Base-by-base conservation (phyloP, 1,284 basidiomycete genomes). In the Kwoniella shivajii region DNA sequence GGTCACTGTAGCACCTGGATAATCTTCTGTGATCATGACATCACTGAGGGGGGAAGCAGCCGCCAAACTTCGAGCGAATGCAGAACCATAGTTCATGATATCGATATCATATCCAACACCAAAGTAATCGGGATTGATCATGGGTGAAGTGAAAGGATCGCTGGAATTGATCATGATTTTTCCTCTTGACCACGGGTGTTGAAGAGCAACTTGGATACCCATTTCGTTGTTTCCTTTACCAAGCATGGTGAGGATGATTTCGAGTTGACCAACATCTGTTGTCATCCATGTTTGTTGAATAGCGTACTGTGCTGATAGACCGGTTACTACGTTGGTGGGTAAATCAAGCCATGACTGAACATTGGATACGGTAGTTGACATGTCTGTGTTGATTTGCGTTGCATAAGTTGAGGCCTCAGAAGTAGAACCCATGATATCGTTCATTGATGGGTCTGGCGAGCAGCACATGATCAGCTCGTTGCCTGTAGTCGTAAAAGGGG, bases 361-460 rank as follows among this genome's bases (percentile, higher is more conserved):
- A 71, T 90, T 87, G 46, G 84, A 81, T n/a, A 90, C 86, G 64
- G 87, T 85, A 66, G 85, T 84, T 60, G 82, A 81, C 11, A 86
- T 78, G 30, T 85, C 87, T 54, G 88, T 73, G 39, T 57, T 50
- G 24, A 91, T 82, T 14, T 84, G 86, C 66, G 54, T 39, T 26
- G 72, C 71, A 50, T 68, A 71, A 18, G 54, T 50, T 6, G 64
- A 31, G n/a, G 68, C 61, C 16, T 53, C 59, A 18, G 50, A 6
- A 10, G 51, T 38, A 11, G 60, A 43, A 10, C 58, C 65, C 43
- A 61, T 56, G 29, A 75, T 63, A 58, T 76, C 72, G 31, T 58
- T 29, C 57, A 70, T 61, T 10, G 56, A 57, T 27, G 64, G 60
- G 55, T 69, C 68, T 70, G 18, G n/a, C 20, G 31, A 13, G 7